Evolutionary conservation across 2,329 filamentous ascomycete species (phyloP).

Genomic region (Fonsecaea erecta): DNA sequence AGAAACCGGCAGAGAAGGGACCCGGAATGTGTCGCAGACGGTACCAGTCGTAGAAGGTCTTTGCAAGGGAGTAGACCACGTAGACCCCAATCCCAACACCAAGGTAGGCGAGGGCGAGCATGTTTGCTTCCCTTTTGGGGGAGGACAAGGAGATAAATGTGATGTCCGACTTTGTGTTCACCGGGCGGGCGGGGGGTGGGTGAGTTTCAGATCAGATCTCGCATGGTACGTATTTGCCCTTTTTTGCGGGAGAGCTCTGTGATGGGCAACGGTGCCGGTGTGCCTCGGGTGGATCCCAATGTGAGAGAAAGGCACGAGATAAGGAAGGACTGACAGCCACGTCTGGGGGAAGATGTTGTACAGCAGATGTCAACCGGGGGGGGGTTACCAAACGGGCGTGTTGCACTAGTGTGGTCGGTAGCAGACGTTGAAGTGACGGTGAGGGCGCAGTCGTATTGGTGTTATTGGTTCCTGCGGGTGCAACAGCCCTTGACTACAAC

Average conservation of each 20-base stretch:
- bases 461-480: slow-evolving; percentile 6
- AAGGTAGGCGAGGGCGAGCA: slow-evolving; percentile 18
- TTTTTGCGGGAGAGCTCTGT: background rate
- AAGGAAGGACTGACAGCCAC: slow-evolving; percentile 13
- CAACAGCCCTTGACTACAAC: slow-evolving; percentile 4
- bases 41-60: slow-evolving; percentile 21
- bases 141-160: slow-evolving; percentile 16
- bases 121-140: slow-evolving; percentile 11
- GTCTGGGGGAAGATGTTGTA: slow-evolving; percentile 16
- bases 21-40: slow-evolving; percentile 29
- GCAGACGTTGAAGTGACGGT: background rate
- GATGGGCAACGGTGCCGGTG: slow-evolving; percentile 5
- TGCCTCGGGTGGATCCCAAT: background rate
- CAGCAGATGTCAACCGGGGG: slow-evolving; percentile 12
- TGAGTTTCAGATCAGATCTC: slow-evolving; percentile 22
- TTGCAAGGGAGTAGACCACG: slow-evolving; percentile 10
- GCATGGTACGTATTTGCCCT: slow-evolving; percentile 8
- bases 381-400: slow-evolving; percentile 6
- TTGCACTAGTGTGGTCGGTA: slow-evolving; percentile 9
- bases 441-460: slow-evolving; percentile 11
- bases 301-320: background rate
- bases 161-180: slow-evolving; percentile 19
- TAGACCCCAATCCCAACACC: slow-evolving; percentile 1
- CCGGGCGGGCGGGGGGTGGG: background rate
- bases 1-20: slow-evolving; percentile 22